phyloP scores from a whole-genome alignment of 2,329 filamentous ascomycete species.

The Colletotrichum tropicicola region DNA sequence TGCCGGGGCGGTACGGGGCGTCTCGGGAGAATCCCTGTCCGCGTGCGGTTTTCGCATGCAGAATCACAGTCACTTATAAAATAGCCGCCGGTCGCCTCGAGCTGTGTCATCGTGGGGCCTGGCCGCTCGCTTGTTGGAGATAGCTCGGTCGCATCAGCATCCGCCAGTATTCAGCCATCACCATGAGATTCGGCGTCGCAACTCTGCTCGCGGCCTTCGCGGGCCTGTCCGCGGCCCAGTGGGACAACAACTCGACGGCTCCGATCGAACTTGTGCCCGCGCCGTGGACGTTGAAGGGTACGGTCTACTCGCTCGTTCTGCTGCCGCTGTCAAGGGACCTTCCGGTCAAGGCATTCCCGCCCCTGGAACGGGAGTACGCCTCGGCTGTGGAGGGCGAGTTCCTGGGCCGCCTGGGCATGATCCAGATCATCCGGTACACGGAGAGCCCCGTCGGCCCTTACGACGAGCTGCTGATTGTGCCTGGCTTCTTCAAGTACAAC shows the following conservation, averaged over 20 bases:
- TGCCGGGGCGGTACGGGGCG: background rate
- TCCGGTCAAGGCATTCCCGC: conserved; percentile 23
- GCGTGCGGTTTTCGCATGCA: too few species aligned
- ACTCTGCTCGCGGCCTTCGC: background rate
- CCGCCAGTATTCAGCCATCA: background rate
- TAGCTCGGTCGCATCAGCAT: background rate
- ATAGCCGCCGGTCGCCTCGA: too few species aligned
- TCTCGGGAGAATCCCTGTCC: background rate
- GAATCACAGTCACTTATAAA: too few species aligned
- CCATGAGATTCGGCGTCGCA: background rate
- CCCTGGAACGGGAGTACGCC: conserved; percentile 2
- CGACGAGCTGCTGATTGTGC: conserved; percentile 59
- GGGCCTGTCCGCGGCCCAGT: conserved; percentile 4
- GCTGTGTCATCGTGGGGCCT: too few species aligned
- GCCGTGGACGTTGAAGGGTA: conserved; percentile 33
- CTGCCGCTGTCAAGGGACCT: conserved; percentile 9
- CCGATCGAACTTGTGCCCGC: conserved; percentile 24
- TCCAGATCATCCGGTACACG: conserved; percentile 59
- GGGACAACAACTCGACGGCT: conserved; percentile 22
- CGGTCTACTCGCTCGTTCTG: conserved; percentile 28
- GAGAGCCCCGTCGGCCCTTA: conserved; percentile 61
- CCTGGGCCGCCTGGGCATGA: conserved; percentile 53
- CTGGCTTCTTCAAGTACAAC: conserved; percentile 54
- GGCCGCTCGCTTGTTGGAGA: background rate
- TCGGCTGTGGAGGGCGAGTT: conserved; percentile 40